These are phyloP conservation scores for Nevesoporus exiguus DNA, from an alignment of 768 basidiomycete genomes.

Conservation along the genomic window DNA sequence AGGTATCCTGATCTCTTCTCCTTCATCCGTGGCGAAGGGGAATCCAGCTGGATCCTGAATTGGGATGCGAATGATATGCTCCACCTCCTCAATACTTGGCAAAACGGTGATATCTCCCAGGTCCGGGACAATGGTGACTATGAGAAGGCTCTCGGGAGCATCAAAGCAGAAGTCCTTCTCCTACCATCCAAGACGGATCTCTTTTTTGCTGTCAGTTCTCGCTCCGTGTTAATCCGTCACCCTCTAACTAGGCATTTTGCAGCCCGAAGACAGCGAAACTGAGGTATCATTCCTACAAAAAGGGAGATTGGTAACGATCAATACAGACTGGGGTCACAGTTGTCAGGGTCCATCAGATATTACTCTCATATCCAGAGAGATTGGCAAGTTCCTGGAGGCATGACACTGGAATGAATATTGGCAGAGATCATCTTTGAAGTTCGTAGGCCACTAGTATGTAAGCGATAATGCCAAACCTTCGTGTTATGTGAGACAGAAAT, in stretches of 20 bases:
- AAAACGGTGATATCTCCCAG: constrained; percentile 45
- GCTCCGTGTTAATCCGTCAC: not conserved
- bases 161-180: constrained; percentile 51
- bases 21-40: constrained; percentile 50
- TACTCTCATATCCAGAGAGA: constrained; percentile 8
- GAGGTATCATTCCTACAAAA: constrained; percentile 42
- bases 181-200: constrained; percentile 58
- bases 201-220: constrained; percentile 45
- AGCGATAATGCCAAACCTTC: no score
- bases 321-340: constrained; percentile 31
- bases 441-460: not conserved
- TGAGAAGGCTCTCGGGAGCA: constrained; percentile 36
- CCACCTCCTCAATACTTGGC: constrained; percentile 48
- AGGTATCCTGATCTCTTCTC: constrained; percentile 46
- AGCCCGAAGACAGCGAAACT: constrained; percentile 53
- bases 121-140: constrained; percentile 44
- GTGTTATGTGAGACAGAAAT: no score
- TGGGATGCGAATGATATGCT: constrained; percentile 59
- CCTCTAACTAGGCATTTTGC: not conserved
- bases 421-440: no score
- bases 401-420: not conserved
- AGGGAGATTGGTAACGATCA: constrained; percentile 41
- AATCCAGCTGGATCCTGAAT: constrained; percentile 36
- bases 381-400: constrained; percentile 12
- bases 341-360: constrained; percentile 5